Conservation (phyloP, 116 monocot species). For the Papilionanthe hybrid region DNA sequence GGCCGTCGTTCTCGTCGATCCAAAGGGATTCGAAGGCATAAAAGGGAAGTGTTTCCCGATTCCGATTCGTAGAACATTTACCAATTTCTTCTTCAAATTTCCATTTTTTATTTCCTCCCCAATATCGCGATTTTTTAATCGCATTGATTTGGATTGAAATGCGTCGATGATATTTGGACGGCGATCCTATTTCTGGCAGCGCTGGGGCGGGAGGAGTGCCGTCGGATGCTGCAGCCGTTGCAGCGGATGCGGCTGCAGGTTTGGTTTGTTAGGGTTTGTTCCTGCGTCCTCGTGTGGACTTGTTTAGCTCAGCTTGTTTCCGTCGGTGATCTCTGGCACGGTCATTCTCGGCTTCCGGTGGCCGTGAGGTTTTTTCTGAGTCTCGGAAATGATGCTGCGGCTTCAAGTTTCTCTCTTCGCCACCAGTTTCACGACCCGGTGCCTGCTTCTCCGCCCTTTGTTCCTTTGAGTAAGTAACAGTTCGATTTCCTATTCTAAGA, state of each 20-base stretch:
- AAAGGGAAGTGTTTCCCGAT: not conserved
- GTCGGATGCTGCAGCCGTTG: slow-evolving; percentile 9
- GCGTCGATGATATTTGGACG: slow-evolving; percentile 4
- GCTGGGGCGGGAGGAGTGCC: slow-evolving; percentile 7
- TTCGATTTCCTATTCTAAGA: not conserved
- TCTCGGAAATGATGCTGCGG: slow-evolving; percentile 1
- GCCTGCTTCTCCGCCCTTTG: slow-evolving; percentile 2
- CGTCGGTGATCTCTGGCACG: slow-evolving; percentile 56
- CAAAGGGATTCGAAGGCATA: too few relatives aligned
- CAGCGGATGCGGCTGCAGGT: slow-evolving; percentile 32
- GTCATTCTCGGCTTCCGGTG: slow-evolving; percentile 9
- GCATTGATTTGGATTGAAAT: not conserved
- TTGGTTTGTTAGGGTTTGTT: slow-evolving; percentile 48
- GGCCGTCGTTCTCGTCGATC: not conserved
- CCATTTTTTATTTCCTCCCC: not conserved
- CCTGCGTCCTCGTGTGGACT: slow-evolving; percentile 41
- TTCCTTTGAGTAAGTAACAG: slow-evolving; percentile 29
- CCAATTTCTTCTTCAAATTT: not conserved
- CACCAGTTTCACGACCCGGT: not conserved
- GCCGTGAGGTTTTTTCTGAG: slow-evolving; percentile 17
- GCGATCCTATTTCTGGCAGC: not conserved
- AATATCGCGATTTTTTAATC: not conserved
- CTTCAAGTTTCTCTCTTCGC: slow-evolving; percentile 5
- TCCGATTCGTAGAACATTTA: not conserved
- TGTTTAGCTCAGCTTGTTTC: slow-evolving; percentile 60